Evolutionary conservation across 768 basidiomycete genomes (phyloP).

Genomic region (Lactarius psammicola): DNA sequence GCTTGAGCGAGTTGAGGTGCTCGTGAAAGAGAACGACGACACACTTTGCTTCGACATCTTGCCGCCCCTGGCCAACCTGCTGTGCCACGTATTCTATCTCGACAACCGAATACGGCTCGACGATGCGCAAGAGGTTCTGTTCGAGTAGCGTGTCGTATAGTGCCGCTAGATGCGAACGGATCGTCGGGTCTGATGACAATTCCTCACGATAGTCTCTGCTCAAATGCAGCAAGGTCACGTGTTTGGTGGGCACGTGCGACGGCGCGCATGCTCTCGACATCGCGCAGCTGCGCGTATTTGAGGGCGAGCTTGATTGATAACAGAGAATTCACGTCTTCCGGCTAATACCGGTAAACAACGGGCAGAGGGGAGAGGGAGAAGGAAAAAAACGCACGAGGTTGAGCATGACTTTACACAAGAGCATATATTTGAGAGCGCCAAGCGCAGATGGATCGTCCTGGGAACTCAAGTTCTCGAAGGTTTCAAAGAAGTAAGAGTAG

Average conservation of each 20-base stretch:
- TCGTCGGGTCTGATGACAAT: constrained; percentile 92
- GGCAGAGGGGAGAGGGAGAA: background rate
- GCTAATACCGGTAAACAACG: constrained; percentile 44
- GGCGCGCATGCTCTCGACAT: constrained; percentile 94
- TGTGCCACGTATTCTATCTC: constrained; percentile 88
- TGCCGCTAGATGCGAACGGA: constrained; percentile 89
- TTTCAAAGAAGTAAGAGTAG: constrained; percentile 96
- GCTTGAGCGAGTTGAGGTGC: background rate
- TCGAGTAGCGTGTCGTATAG: constrained; percentile 95
- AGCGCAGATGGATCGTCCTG: constrained; percentile 70
- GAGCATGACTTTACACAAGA: constrained; percentile 97
- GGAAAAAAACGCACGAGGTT: constrained; percentile 62
- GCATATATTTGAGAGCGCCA: constrained; percentile 96
- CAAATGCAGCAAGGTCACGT: constrained; percentile 85
- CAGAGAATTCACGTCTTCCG: constrained; percentile 89
- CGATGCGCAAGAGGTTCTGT: constrained; percentile 91
- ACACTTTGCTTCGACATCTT: constrained; percentile 89
- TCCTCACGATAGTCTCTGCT: constrained; percentile 89
- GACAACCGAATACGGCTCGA: constrained; percentile 93
- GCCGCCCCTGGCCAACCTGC: constrained; percentile 81
- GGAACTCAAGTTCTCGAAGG: constrained; percentile 83
- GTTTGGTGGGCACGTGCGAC: constrained; percentile 93
- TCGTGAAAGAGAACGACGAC: constrained; percentile 34
- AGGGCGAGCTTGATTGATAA: constrained; percentile 83
- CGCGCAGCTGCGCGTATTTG: constrained; percentile 82